Conservation (phyloP, 441 rosid species). For the Gossypium laxum region DNA sequence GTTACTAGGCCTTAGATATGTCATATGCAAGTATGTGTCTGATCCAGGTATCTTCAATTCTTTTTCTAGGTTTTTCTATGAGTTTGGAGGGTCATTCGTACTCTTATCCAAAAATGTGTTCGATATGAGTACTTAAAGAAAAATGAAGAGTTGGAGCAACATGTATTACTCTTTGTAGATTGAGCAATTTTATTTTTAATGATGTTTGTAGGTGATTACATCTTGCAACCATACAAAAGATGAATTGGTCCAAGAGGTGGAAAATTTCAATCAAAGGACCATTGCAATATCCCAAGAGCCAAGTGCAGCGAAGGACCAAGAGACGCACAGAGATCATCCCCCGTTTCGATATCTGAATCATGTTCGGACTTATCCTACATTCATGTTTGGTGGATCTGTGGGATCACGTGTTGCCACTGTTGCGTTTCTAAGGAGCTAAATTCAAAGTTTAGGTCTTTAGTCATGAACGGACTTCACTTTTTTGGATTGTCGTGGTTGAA, state of each 20-base stretch:
- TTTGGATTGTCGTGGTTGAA: slow-evolving; percentile 9
- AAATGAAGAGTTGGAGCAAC: neutral
- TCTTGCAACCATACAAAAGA: slow-evolving; percentile 78
- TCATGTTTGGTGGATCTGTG: slow-evolving; percentile 69
- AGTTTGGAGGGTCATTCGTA: neutral
- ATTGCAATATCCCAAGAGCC: slow-evolving; percentile 25
- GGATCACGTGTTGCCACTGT: slow-evolving; percentile 87
- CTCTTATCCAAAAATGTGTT: neutral
- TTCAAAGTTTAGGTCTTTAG: neutral
- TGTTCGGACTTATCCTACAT: slow-evolving; percentile 73
- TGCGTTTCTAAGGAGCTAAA: slow-evolving; percentile 65
- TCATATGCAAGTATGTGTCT: neutral
- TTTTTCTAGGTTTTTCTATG: neutral
- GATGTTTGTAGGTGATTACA: slow-evolving; percentile 53
- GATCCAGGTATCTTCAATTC: neutral
- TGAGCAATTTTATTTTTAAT: neutral
- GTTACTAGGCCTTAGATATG: neutral
- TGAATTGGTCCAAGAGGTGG: slow-evolving; percentile 72
- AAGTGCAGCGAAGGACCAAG: slow-evolving; percentile 28
- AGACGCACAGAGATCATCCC: slow-evolving; percentile 23
- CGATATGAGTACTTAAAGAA: neutral
- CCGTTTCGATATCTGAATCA: slow-evolving; percentile 63
- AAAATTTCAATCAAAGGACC: slow-evolving; percentile 49
- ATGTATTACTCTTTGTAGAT: neutral
- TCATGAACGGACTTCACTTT: neutral